Conservation (phyloP, 257 asterid species). For the Petrea volubilis region DNA sequence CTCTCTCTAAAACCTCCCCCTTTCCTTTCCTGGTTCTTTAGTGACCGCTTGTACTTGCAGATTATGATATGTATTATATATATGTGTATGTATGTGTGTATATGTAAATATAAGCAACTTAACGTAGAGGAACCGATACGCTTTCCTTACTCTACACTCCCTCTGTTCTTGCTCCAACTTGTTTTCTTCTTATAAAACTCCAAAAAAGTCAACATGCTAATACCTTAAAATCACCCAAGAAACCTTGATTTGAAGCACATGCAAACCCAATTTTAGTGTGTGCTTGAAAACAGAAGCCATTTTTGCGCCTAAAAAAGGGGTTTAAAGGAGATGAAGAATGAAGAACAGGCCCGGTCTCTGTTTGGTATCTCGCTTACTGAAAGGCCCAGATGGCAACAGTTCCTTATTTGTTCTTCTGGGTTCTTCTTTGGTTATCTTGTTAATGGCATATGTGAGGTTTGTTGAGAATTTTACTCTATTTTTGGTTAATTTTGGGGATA, state of each 20-base stretch:
- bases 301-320: neutral
- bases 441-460: slow-evolving; percentile 91
- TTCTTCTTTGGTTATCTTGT: slow-evolving; percentile 94
- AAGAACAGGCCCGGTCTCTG: slow-evolving; percentile 68
- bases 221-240: slow-evolving; percentile 30
- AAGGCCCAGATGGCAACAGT: slow-evolving; percentile 87
- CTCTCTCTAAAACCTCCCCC: slow-evolving; percentile 27
- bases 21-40: neutral
- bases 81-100: neutral
- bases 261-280: slow-evolving; percentile 11
- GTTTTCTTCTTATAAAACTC: neutral
- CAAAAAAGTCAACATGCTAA: slow-evolving; percentile 52
- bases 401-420: slow-evolving; percentile 81
- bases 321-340: slow-evolving; percentile 58
- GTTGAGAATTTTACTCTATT: neutral
- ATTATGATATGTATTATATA: neutral
- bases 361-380: slow-evolving; percentile 76
- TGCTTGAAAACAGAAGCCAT: neutral
- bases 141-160: slow-evolving; percentile 29
- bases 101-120: neutral
- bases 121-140: slow-evolving; percentile 53
- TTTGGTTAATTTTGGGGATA: neutral
- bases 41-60: neutral
- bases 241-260: slow-evolving; percentile 29
- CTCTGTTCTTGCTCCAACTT: slow-evolving; percentile 18